Evolutionary conservation across 1,284 basidiomycete species (phyloP).

Genomic region (Ganoderma meredithae): DNA sequence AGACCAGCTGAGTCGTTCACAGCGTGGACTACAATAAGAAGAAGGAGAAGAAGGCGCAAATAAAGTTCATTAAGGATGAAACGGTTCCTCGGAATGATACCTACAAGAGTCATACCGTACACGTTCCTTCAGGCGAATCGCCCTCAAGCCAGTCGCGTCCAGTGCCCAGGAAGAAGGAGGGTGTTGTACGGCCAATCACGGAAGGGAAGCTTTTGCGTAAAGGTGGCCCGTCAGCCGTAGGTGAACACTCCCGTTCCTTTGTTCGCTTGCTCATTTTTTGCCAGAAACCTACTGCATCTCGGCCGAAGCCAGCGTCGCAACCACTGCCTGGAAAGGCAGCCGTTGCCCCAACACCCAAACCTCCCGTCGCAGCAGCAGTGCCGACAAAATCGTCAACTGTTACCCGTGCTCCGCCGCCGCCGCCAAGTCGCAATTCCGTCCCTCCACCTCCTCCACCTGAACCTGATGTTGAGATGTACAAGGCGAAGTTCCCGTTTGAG

Average conservation of each 20-base stretch:
- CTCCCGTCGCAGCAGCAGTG: constrained; percentile 32
- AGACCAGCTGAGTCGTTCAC: constrained; percentile 17
- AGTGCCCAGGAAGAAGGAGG: constrained; percentile 87
- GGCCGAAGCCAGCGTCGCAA: constrained; percentile 63
- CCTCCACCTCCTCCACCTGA: constrained; percentile 64
- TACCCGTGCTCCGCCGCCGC: constrained; percentile 57
- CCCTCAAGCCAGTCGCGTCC: constrained; percentile 84
- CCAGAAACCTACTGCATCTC: constrained; percentile 48
- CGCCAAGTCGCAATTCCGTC: constrained; percentile 51
- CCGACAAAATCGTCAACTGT: constrained; percentile 39
- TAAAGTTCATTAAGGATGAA: constrained; percentile 93
- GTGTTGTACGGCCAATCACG: constrained; percentile 84
- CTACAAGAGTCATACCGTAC: constrained; percentile 95
- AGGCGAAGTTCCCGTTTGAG: constrained; percentile 88
- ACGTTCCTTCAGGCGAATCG: constrained; percentile 90
- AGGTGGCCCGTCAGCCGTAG: constrained; percentile 75
- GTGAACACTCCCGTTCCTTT: constrained; percentile 30
- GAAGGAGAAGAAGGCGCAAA: constrained; percentile 93
- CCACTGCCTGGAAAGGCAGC: constrained; percentile 63
- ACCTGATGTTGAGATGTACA: constrained; percentile 80
- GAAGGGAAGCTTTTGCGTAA: constrained; percentile 82
- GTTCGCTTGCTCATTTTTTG: background rate
- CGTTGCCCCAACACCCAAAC: constrained; percentile 40
- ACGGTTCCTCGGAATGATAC: constrained; percentile 81
- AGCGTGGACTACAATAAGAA: constrained; percentile 95